phyloP scores from a whole-genome alignment of 495 filamentous ascomycete genomes.

The Penicillium cinerascens region DNA sequence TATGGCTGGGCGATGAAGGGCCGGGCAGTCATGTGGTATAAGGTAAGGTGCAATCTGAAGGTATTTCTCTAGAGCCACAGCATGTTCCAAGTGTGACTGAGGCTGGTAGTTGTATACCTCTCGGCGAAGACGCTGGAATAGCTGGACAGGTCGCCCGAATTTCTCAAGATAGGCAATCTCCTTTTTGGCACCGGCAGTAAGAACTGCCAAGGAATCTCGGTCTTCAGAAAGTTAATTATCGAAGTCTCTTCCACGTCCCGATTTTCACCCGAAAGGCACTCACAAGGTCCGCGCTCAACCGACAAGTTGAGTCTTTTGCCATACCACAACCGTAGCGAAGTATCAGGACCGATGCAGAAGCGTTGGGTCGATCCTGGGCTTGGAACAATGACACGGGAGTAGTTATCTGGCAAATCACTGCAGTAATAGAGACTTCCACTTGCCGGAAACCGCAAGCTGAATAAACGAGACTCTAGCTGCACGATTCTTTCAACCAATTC shows the following conservation, averaged over 20 bases:
- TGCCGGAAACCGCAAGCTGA: constrained; percentile 12
- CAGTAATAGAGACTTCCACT: constrained; percentile 18
- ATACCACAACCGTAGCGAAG: constrained; percentile 17
- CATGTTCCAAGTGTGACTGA: constrained; percentile 12
- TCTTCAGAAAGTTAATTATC: constrained; percentile 2
- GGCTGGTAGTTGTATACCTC: constrained; percentile 17
- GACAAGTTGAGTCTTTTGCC: constrained; percentile 10
- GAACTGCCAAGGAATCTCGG: constrained; percentile 4
- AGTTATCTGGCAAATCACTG: neutral
- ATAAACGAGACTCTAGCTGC: constrained; percentile 12
- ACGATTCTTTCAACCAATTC: constrained; percentile 9
- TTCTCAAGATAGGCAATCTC: constrained; percentile 15
- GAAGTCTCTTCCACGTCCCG: neutral
- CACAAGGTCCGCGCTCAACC: constrained; percentile 19
- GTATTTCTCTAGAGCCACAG: constrained; percentile 10
- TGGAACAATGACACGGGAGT: neutral
- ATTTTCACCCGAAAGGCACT: constrained; percentile 1
- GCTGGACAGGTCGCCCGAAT: constrained; percentile 15
- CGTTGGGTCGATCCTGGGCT: neutral
- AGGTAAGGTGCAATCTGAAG: constrained; percentile 15
- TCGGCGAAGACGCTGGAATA: constrained; percentile 17
- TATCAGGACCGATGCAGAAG: constrained; percentile 23
- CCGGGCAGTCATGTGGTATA: neutral
- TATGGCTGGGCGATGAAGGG: constrained; percentile 11
- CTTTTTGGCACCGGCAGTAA: constrained; percentile 13